Conservation (phyloP, 2,329 filamentous ascomycete species). For the Alternaria brassicae region DNA sequence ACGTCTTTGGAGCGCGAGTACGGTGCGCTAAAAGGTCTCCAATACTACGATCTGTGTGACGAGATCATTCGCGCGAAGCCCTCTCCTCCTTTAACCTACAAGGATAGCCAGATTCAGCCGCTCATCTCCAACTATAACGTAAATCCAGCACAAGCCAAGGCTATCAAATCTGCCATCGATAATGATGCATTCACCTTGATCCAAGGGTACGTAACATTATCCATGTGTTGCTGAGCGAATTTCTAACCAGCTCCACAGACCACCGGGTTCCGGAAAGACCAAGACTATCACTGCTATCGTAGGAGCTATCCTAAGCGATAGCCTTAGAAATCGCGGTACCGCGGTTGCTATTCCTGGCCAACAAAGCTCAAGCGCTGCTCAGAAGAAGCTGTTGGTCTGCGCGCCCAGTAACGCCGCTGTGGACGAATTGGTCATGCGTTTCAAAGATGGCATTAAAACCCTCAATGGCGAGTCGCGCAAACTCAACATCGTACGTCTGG, state of each 20-base stretch:
- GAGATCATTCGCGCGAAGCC: slow-evolving; percentile 90
- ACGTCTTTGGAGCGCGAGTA: slow-evolving; percentile 96
- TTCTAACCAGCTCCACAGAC: slow-evolving; percentile 58
- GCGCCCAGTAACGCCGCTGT: slow-evolving; percentile 99
- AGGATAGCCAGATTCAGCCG: slow-evolving; percentile 72
- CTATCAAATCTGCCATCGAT: slow-evolving; percentile 88
- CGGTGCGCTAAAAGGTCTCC: slow-evolving; percentile 84
- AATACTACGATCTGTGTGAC: slow-evolving; percentile 95
- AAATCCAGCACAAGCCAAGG: slow-evolving; percentile 88
- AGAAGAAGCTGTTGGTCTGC: slow-evolving; percentile 92
- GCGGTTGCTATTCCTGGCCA: slow-evolving; percentile 52
- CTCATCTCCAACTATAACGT: slow-evolving; percentile 80
- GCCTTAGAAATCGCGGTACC: slow-evolving; percentile 58
- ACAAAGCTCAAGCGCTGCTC: slow-evolving; percentile 42
- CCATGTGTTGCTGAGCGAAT: background rate
- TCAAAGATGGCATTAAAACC: slow-evolving; percentile 86
- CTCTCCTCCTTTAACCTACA: slow-evolving; percentile 84
- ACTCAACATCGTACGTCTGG: slow-evolving; percentile 87
- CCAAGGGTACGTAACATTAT: slow-evolving; percentile 68
- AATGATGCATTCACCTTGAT: slow-evolving; percentile 98
- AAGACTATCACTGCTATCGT: slow-evolving; percentile 98
- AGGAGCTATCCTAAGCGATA: slow-evolving; percentile 77
- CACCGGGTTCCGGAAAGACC: slow-evolving; percentile 95
- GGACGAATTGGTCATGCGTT: slow-evolving; percentile 90
- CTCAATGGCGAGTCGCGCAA: slow-evolving; percentile 74